Conservation (phyloP, 2,329 filamentous ascomycete species). For the Phyllosticta citriasiana region DNA sequence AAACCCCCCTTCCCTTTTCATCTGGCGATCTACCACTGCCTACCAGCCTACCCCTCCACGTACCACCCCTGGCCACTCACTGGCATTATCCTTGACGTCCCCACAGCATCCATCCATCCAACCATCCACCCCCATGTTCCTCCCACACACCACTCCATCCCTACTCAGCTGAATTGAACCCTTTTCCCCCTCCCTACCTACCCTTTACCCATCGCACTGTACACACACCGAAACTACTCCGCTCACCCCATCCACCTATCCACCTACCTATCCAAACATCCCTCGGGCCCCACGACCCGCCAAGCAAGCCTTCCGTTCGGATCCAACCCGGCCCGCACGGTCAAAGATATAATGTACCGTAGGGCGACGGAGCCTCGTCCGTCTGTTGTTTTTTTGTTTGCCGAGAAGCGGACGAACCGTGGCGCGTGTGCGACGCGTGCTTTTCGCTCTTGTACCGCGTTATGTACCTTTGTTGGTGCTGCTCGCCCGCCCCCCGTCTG, state of each 20-base stretch:
- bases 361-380: no score
- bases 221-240: background rate
- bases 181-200: background rate
- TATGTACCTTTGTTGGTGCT: background rate
- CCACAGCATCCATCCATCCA: background rate
- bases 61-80: background rate
- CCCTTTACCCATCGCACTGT: no score
- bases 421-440: background rate
- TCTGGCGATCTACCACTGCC: background rate
- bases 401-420: background rate
- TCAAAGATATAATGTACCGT: no score
- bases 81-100: background rate
- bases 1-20: background rate
- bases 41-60: background rate
- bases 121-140: background rate
- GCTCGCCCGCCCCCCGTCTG: no score
- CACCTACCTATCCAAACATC: no score
- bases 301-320: no score
- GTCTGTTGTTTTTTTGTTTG: background rate
- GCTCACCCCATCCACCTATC: background rate
- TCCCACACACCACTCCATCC: background rate
- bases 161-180: background rate
- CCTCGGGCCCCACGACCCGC: no score
- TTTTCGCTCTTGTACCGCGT: background rate
- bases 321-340: no score